Percentiles rank a stretch among this genome's conserved stretches.
phyloP scores from a whole-genome alignment of 1,139 yeast species.

The Yamadazyma dushanensis region DNA sequence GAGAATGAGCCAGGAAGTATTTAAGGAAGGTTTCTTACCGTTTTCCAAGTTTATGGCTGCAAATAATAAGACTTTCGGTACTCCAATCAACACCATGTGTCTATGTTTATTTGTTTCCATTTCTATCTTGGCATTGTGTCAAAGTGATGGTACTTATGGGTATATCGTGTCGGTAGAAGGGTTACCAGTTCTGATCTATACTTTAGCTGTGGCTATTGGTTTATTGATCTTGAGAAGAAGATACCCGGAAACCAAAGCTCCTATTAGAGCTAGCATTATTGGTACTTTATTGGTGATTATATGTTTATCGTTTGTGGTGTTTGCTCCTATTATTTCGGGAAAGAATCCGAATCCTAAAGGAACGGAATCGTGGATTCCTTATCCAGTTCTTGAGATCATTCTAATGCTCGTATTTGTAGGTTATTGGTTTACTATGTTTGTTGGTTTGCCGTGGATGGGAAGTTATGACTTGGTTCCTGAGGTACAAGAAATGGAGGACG shows the following conservation, averaged over 20 bases:
- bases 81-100: conserved; percentile 52
- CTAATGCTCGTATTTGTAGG: conserved; percentile 34
- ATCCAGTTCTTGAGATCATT: conserved; percentile 42
- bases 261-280: conserved; percentile 46
- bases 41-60: conserved; percentile 52
- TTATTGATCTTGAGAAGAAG: conserved; percentile 48
- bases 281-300: conserved; percentile 46
- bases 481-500: conserved; percentile 48
- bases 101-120: conserved; percentile 39
- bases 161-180: conserved; percentile 74
- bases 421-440: conserved; percentile 53
- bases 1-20: conserved; percentile 63
- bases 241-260: conserved; percentile 47
- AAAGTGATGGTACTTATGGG: conserved; percentile 77
- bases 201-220: conserved; percentile 52
- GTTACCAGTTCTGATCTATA: conserved; percentile 59
- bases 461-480: conserved; percentile 44
- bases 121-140: conserved; percentile 57
- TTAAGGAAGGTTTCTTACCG: conserved; percentile 60
- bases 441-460: conserved; percentile 42
- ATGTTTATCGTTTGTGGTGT: conserved; percentile 39
- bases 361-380: conserved; percentile 52
- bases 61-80: conserved; percentile 56
- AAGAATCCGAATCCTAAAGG: conserved; percentile 43
- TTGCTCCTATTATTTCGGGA: conserved; percentile 48